A percentile compares a stretch with the other conserved stretches of the same genome.
Conservation (phyloP, 2,329 filamentous ascomycete genomes). For the Gnomoniopsis smithogilvyi region DNA sequence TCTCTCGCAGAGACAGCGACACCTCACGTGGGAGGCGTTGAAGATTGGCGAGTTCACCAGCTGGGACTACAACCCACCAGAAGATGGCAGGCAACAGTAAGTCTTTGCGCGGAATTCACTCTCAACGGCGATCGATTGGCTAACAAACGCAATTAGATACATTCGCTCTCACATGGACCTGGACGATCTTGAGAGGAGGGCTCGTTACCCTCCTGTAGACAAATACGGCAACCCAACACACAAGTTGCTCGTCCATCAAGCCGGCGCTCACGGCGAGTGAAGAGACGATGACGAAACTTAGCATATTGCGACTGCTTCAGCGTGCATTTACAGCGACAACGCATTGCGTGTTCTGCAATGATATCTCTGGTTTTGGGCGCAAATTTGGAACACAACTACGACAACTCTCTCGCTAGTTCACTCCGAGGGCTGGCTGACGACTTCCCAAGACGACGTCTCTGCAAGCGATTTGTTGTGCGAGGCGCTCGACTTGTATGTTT, state of each 20-base stretch:
- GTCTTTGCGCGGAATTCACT: constrained; percentile 25
- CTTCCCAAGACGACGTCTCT: no score
- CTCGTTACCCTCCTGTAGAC: constrained; percentile 67
- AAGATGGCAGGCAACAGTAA: constrained; percentile 66
- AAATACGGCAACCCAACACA: constrained; percentile 47
- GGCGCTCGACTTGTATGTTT: no score
- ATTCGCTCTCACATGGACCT: constrained; percentile 81
- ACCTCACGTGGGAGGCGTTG: constrained; percentile 76
- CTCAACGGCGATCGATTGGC: neutral
- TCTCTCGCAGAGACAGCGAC: constrained; percentile 72
- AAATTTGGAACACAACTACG: neutral
- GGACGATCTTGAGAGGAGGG: constrained; percentile 74
- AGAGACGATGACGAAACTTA: neutral
- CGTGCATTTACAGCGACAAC: neutral
- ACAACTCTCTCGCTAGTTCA: no score
- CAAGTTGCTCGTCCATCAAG: constrained; percentile 38
- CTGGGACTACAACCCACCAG: constrained; percentile 81
- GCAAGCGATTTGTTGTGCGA: no score
- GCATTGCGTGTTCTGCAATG: neutral
- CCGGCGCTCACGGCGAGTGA: constrained; percentile 42
- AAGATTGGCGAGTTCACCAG: constrained; percentile 71
- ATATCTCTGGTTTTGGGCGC: neutral
- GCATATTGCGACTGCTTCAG: neutral
- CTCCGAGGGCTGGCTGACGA: no score
- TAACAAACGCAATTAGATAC: constrained; percentile 50